Conservation (phyloP, 331 rosid species). For the Telfairia occidentalis region DNA sequence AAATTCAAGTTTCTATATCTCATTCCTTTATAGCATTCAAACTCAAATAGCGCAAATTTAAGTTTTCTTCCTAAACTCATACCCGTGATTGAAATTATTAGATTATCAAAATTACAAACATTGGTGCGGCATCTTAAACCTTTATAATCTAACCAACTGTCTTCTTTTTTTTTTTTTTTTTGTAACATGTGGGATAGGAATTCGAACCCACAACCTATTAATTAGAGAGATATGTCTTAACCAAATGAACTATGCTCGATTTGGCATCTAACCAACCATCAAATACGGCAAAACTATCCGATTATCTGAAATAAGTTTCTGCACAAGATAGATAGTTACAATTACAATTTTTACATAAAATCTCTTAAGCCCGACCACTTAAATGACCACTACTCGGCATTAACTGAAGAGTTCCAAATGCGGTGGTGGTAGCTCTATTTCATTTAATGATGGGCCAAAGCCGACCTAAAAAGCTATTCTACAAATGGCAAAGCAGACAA, state of each 20-base stretch:
- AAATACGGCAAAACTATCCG: not conserved
- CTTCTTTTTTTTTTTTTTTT: too few relatives aligned
- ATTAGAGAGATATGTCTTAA: too few relatives aligned
- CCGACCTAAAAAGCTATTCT: not conserved
- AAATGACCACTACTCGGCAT: not conserved
- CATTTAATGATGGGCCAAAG: slow-evolving; percentile 10
- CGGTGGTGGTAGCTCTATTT: slow-evolving; percentile 28
- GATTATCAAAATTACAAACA: not conserved
- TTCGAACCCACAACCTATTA: too few relatives aligned
- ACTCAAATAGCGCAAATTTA: not conserved
- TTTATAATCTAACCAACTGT: not conserved
- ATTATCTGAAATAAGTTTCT: not conserved
- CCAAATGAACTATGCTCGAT: too few relatives aligned
- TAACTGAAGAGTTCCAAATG: slow-evolving; percentile 2
- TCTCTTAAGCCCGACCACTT: not conserved
- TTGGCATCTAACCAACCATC: not conserved
- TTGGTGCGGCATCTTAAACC: not conserved
- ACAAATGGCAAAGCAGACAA: not conserved
- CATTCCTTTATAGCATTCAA: not conserved
- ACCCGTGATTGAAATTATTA: not conserved
- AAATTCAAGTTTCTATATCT: not conserved
- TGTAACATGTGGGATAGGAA: too few relatives aligned
- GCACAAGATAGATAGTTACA: not conserved
- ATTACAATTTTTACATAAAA: not conserved
- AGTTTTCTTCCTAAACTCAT: not conserved